Percentiles rank a stretch among this genome's conserved stretches.
Evolutionary conservation across 2,329 filamentous ascomycete genomes (phyloP).

Genomic region (Claviceps spartinae): DNA sequence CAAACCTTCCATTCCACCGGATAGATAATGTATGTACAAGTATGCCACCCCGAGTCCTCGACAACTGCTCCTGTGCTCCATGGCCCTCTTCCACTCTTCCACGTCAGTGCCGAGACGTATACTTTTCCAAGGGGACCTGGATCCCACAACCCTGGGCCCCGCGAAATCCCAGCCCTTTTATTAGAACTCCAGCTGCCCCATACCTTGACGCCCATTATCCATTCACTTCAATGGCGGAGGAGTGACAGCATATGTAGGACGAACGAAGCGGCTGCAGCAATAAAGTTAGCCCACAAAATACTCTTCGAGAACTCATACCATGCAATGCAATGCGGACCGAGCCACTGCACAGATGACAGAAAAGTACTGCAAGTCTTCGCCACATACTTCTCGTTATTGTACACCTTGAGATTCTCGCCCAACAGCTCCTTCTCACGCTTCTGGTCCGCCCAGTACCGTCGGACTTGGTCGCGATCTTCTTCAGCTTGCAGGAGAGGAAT

Average conservation of each 20-base stretch:
- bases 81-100: not conserved
- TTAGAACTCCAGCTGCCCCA: not conserved
- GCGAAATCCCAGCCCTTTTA: not conserved
- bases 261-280: conserved; percentile 49
- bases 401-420: conserved; percentile 71
- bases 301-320: not conserved
- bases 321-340: too few relatives aligned
- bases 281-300: not conserved
- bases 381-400: conserved; percentile 74
- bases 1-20: not conserved
- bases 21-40: conserved; percentile 2
- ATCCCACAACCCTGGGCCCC: too few relatives aligned
- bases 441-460: conserved; percentile 75
- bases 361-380: not conserved
- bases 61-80: not conserved
- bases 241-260: conserved; percentile 64
- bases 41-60: not conserved
- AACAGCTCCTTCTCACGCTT: conserved; percentile 81
- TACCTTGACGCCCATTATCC: not conserved
- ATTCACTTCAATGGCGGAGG: conserved; percentile 49
- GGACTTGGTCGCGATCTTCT: conserved; percentile 88
- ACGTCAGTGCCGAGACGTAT: not conserved
- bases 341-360: too few relatives aligned
- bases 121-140: not conserved
- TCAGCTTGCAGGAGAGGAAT: conserved; percentile 91